Percentiles rank a stretch among this genome's conserved stretches.
These are phyloP conservation scores for Pachysandra terminalis DNA, from an alignment of 164 flowering plant genomes.

Conservation along the genomic window DNA sequence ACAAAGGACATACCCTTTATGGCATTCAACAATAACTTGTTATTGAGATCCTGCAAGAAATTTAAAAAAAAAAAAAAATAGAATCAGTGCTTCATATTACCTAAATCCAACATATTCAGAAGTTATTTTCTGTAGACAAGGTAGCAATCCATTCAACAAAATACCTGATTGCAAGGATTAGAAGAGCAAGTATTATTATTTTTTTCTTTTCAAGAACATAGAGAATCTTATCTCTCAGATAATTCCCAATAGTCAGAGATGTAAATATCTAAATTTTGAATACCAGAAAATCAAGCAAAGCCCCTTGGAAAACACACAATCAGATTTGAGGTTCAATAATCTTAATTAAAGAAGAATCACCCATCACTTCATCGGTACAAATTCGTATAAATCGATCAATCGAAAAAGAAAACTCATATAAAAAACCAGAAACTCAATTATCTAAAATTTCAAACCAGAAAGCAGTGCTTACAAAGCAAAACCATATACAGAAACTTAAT, in stretches of 20 bases:
- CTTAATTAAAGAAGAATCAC: not conserved
- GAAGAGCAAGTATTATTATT: too few relatives aligned
- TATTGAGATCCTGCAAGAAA: slow-evolving; percentile 65
- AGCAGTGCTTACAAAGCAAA: too few relatives aligned
- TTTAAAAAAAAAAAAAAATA: slow-evolving; percentile 1
- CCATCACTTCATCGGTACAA: slow-evolving; percentile 2
- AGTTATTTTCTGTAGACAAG: not conserved
- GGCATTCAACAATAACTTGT: slow-evolving; percentile 62
- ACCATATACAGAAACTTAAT: too few relatives aligned
- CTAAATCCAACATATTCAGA: not conserved
- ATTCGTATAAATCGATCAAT: not conserved
- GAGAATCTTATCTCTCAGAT: not conserved
- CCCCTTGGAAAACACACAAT: not conserved
- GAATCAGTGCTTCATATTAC: too few relatives aligned
- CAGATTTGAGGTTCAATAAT: not conserved
- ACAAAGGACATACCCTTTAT: slow-evolving; percentile 49
- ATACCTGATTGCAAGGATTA: not conserved
- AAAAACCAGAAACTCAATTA: too few relatives aligned
- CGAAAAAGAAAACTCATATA: not conserved
- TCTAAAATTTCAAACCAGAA: too few relatives aligned
- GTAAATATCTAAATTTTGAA: not conserved
- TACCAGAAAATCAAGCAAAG: not conserved
- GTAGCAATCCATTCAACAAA: not conserved
- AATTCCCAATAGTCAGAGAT: not conserved
- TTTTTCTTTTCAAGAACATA: not conserved